Base-by-base conservation (phyloP, 768 basidiomycete genomes). In the Leccinum boreale region DNA sequence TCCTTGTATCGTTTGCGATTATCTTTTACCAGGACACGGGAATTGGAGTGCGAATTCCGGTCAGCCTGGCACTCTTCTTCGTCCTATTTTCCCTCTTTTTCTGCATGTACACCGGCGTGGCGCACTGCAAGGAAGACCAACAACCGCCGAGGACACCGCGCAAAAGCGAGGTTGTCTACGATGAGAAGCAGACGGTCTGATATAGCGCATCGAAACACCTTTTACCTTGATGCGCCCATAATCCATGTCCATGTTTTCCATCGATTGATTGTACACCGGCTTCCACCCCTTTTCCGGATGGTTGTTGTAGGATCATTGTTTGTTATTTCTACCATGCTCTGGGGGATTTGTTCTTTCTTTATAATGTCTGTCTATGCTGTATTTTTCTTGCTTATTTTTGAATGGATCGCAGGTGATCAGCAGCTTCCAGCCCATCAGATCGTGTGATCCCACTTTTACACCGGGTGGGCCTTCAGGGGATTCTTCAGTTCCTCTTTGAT, bases 1-100 rank as follows among this genome's bases (percentile, higher is more conserved):
- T 79, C 62, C 42, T 75, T 2, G 28, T 44, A 0, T 69, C 75
- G 0, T 69, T 79, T 49, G 58, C 53, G 5, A 48, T 72, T 44
- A 53, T 65, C 46, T 75, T 71, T 60, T 74, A 78, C 57, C 11
- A 58, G 6, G 26, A 36, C 1, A 72, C 71, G 31, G 65, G 50
- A 2, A 46, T 56, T 5, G 21, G 56, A n/a, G 68, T 73, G 15
- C 74, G 69, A 21, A 44, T 71, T 9, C 60, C 71, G 5, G 61
- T 70, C 11, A 65, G 63, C 14, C 5, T 70, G 39, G 58, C 68
- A 1, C 69, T 74, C 36, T 54, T 65, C n/a, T 0, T 73, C 7
- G 26, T 66, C 28, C 17, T 61, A 9, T 26, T 69, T 3, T 64
- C 61, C 12, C 54, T 79, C 9, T 60, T 67, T 39, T 74, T 70